phyloP scores from a whole-genome alignment of 2,329 filamentous ascomycete species.

The Fusarium temperatum region DNA sequence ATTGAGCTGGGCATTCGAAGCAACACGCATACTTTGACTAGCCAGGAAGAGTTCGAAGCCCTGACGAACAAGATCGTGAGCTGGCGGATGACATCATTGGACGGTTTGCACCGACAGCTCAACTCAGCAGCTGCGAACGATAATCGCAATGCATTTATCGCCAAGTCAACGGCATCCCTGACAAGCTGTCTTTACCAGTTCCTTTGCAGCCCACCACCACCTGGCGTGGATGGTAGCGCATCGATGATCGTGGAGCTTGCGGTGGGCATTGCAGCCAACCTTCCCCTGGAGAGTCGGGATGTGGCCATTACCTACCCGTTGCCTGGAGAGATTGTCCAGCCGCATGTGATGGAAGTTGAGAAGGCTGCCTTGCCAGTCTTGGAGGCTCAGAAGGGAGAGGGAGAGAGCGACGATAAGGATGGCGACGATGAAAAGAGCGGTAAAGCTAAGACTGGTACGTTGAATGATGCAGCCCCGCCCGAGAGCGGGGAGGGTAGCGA shows the following conservation, averaged over 20 bases:
- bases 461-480: constrained; percentile 27
- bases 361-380: constrained; percentile 73
- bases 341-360: constrained; percentile 87
- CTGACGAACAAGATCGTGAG: constrained; percentile 86
- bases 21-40: constrained; percentile 76
- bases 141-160: constrained; percentile 74
- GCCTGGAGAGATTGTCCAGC: constrained; percentile 75
- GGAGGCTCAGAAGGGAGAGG: constrained; percentile 54
- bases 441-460: constrained; percentile 61
- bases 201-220: constrained; percentile 78
- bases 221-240: constrained; percentile 86
- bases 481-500: constrained; percentile 36
- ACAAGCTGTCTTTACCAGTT: constrained; percentile 76
- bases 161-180: constrained; percentile 73
- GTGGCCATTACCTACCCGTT: constrained; percentile 87
- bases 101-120: constrained; percentile 81
- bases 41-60: constrained; percentile 88
- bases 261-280: constrained; percentile 82
- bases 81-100: constrained; percentile 93
- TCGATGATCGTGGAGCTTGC: constrained; percentile 94
- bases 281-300: constrained; percentile 91
- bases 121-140: constrained; percentile 71
- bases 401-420: constrained; percentile 54
- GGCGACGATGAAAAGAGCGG: constrained; percentile 55
- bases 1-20: constrained; percentile 89